Base-by-base conservation (phyloP, 2,329 filamentous ascomycete genomes). In the Sporothrix brasiliensis region DNA sequence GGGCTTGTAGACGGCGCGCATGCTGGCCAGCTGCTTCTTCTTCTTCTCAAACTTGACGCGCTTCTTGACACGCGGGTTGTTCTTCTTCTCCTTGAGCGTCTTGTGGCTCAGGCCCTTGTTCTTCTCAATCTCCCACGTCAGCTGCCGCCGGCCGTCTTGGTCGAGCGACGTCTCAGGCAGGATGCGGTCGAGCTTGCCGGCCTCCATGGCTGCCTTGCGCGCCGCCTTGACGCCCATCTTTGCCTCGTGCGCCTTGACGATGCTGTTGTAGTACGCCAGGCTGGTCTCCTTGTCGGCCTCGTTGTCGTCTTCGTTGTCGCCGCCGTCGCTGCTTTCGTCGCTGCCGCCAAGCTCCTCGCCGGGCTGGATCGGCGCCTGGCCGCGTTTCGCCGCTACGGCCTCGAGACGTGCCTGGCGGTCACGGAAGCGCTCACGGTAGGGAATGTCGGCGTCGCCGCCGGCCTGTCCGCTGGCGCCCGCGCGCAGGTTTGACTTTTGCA, bases 41-140 rank as follows among this genome's bases (percentile, higher is more conserved):
- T 97, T 97, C 80, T 93, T 91, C 78, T 96, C 93, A 80, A 89
- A 99, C 88, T 93, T 93, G 88, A 93, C 93, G 81, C 93, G 89
- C 91, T 97, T 98, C 91, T 98, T 99, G 74, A 98, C 94, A 79
- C 95, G 86, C 49, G 95, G 94, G 82, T 99, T 99, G 73, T 94
- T 86, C 71, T 93, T 91, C 76, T 97, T 94, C 88, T 99, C 98
- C 86, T 91, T 96, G 60, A 73, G 61, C 67, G 63, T 74, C 54
- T 67, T 63, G 61, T 94, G 93, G 71, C 92, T 90, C 73, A 99
- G 83, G 44, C 95, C 95, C 86, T 97, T 97, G 82, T 99, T 99
- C 88, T 98, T 97, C 83, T 94, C 88, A 77, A 99, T 99, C 75
- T 90, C 88, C 81, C 97, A 98, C 21, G 89, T 92, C 79, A 99